Evolutionary conservation across 2,329 filamentous ascomycete species (phyloP).

Genomic region (Scleromitrula shiraiana): DNA sequence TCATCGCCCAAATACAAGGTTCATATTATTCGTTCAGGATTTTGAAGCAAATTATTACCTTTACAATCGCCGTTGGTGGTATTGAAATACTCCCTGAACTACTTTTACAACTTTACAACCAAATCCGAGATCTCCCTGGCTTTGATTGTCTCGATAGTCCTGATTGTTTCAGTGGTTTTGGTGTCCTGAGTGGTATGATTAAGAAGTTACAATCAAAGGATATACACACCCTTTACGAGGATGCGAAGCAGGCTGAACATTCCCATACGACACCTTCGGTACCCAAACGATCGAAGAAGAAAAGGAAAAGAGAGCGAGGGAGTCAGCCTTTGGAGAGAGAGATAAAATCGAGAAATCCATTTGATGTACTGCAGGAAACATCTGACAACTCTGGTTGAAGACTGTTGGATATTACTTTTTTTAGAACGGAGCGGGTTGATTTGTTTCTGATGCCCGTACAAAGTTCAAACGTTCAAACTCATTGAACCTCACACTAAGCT

Average conservation of each 20-base stretch:
- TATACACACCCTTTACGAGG: background rate
- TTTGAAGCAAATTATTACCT: slow-evolving; percentile 24
- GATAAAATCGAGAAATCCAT: slow-evolving; percentile 2
- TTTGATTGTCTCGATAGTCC: background rate
- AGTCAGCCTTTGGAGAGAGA: background rate
- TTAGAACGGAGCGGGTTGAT: too few species aligned
- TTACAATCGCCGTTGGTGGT: slow-evolving; percentile 12
- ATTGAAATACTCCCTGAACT: slow-evolving; percentile 6
- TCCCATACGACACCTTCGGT: background rate
- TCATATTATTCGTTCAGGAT: slow-evolving; percentile 30
- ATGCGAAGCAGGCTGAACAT: background rate
- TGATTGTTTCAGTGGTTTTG: too few species aligned
- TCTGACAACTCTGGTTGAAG: background rate
- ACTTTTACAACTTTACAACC: slow-evolving; percentile 10
- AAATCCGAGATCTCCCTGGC: slow-evolving; percentile 19
- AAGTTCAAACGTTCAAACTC: too few species aligned
- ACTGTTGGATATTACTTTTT: background rate
- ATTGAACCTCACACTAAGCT: too few species aligned
- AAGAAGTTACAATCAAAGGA: background rate
- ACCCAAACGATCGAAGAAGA: slow-evolving; percentile 17
- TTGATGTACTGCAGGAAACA: background rate
- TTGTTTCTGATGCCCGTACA: too few species aligned
- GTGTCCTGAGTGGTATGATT: background rate
- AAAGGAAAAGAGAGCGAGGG: slow-evolving; percentile 14
- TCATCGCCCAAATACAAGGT: slow-evolving; percentile 27